These are phyloP conservation scores for Colletotrichum horii DNA, from an alignment of 2,329 filamentous ascomycete species.

Conservation along the genomic window DNA sequence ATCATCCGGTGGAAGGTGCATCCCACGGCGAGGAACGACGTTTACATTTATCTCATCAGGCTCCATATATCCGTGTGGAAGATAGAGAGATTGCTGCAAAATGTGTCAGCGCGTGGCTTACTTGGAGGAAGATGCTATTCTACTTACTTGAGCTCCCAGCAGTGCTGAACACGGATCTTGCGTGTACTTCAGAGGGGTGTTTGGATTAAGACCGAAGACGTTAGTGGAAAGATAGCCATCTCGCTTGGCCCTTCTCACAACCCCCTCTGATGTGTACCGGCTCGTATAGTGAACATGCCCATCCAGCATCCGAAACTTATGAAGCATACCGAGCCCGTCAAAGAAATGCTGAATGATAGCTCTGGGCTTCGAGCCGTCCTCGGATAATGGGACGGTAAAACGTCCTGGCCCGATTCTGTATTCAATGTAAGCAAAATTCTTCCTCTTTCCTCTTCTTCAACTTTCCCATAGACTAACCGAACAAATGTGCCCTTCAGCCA, in stretches of 20 bases:
- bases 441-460: background rate
- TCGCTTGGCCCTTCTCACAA: conserved; percentile 15
- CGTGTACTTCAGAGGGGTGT: conserved; percentile 14
- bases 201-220: conserved; percentile 20
- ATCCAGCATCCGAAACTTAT: conserved; percentile 18
- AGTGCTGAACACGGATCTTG: conserved; percentile 21
- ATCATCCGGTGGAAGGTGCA: conserved; percentile 15
- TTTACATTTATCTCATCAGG: conserved; percentile 20
- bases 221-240: conserved; percentile 6
- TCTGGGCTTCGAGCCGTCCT: conserved; percentile 22
- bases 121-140: background rate
- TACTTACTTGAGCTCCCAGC: conserved; percentile 19
- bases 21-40: conserved; percentile 16
- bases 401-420: conserved; percentile 11
- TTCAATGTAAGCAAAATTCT: background rate
- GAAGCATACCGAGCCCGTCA: conserved; percentile 20
- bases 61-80: background rate
- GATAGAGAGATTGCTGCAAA: conserved; percentile 15
- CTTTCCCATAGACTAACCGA: background rate
- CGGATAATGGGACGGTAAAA: conserved; percentile 17
- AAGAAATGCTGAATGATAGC: conserved; percentile 23
- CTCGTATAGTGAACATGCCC: conserved; percentile 17
- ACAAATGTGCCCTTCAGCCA: conserved; percentile 22
- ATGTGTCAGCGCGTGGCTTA: background rate
- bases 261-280: conserved; percentile 19